phyloP scores from a whole-genome alignment of 495 filamentous ascomycete genomes.

The Hypoxylon lienhwacheense region DNA sequence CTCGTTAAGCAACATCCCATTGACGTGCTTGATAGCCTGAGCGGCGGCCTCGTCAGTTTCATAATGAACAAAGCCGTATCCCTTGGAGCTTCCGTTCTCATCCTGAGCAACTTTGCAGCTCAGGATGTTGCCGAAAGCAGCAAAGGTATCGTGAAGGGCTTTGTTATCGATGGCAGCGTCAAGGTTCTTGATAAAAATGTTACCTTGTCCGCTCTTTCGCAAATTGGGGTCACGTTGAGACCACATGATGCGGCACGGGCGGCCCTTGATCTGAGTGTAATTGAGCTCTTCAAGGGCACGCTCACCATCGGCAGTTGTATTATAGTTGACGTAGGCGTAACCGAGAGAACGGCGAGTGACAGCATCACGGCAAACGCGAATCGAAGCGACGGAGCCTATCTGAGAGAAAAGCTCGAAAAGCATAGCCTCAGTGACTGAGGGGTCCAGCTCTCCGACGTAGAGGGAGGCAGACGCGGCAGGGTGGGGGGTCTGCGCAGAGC shows the following conservation, averaged over 20 bases:
- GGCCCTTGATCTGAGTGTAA: constrained; percentile 99
- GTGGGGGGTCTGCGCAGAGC: constrained; percentile 68
- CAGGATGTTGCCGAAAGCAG: constrained; percentile 97
- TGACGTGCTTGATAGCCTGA: constrained; percentile 98
- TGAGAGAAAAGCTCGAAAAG: constrained; percentile 99
- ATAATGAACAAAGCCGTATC: constrained; percentile 99
- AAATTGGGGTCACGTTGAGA: constrained; percentile 98
- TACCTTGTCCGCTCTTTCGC: constrained; percentile 98
- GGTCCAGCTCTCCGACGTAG: constrained; percentile 98
- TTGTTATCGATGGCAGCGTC: constrained; percentile 99
- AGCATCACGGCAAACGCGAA: constrained; percentile 98
- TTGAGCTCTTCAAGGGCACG: constrained; percentile 98
- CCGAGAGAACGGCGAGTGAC: constrained; percentile 98
- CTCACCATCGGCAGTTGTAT: constrained; percentile 93
- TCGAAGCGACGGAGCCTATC: constrained; percentile 98
- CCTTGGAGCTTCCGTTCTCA: constrained; percentile 92
- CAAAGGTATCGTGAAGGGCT: constrained; percentile 98
- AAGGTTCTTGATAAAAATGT: constrained; percentile 99
- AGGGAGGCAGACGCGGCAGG: constrained; percentile 92
- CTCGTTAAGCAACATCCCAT: constrained; percentile 99
- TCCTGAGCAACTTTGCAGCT: constrained; percentile 99
- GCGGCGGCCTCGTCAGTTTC: constrained; percentile 97
- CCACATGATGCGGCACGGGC: constrained; percentile 99
- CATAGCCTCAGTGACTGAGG: constrained; percentile 98
- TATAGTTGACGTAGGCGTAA: constrained; percentile 99